Evolutionary conservation across 768 basidiomycete species (phyloP), one percentile per base, ranked within the genome.

Genomic region (Chiua virens): DNA sequence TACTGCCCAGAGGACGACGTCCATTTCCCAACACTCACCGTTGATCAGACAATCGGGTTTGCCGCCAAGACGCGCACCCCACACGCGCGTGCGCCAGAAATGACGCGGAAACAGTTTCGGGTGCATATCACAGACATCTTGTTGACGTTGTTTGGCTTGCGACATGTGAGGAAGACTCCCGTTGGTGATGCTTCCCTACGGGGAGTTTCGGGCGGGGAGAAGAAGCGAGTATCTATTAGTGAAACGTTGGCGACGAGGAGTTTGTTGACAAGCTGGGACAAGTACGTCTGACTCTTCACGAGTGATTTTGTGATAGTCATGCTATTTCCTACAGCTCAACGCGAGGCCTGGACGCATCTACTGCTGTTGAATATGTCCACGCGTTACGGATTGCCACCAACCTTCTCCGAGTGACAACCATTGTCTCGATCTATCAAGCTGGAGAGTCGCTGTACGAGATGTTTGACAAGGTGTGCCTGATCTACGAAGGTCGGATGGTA

Each of bases 381-480:
- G 84, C 85, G 1, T 70, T 91, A 17, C 79, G 87, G 9, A 80
- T 86, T 35, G 76, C 81, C 1, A 88, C 88, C 1, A 82, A 89
- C 60, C 68, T 79, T 13, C 67, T 71, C 53, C 66, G 70, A 22
- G 47, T 69, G 32, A 63, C 86, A 3, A 91, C 86, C 1, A 81
- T 93, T 48, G 87, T 92, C 20, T 86, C 89, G 2, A 82, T 94
- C 36, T 93, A 94, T 68, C 91, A 93, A 66, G 91, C 91, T 4
- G 84, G 86, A 44, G 89, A 92, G 64, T 74, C 74, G 3, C 66
- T 87, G 0, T 87, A 83, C 50, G 54, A 77, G 37, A 74, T 79
- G 55, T 93, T 88, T 58, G 83, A 88, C 76, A 86, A 87, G 63
- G 83, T 87, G 20, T 78, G 81, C 59, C 71, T 87, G 35, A 74